Base-by-base conservation (phyloP, 2,329 filamentous ascomycete genomes). In the Decorospora gaudefroyi region DNA sequence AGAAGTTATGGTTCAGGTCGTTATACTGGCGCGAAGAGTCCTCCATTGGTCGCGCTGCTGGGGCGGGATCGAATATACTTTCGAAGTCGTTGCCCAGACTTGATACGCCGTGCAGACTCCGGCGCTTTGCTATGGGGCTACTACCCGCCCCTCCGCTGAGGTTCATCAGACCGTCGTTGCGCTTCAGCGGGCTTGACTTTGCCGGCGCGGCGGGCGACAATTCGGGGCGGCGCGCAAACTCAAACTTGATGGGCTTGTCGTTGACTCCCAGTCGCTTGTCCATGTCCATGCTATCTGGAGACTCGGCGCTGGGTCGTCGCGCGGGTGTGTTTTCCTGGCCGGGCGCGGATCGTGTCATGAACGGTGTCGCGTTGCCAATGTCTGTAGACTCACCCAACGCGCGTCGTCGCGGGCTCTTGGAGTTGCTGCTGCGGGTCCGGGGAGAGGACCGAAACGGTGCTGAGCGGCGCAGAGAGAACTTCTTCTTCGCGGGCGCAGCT, bases 151-250 rank as follows among this genome's bases (percentile, higher is more conserved):
- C 78, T 53, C 88, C 86, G 61, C 95, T 91, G 34, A 95, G 74
- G 62, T 89, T 90, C 87, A 95, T 92, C 37, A 86, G 86, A 29
- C 88, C 86, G 74, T 97, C 92, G 64, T 87, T 92, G 59, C 93
- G 85, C 78, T 97, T 96, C 58, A 97, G 75, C 4, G 92, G 91
- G 66, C 92, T 96, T 4, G 86, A 84, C 49, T 84, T 83, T 13
- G 81, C 76, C 12, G 81, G 76, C 2, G 59, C 53, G n/a, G 80
- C 76, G 15, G 59, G 59, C 10, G 59, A 62, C 21, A 61, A 28
- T 39, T 62, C 59, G 15, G 57, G 50, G 18, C 59, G 57, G 17
- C 66, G 61, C 47, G 62, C 59, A 59, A 77, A 74, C 53, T 74
- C 74, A 60, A 74, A 74, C 58, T 75, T 75, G 58, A 74, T 75